These are phyloP conservation scores for Seiridium cupressi DNA, from an alignment of 2,329 filamentous ascomycete species.

Conservation along the genomic window DNA sequence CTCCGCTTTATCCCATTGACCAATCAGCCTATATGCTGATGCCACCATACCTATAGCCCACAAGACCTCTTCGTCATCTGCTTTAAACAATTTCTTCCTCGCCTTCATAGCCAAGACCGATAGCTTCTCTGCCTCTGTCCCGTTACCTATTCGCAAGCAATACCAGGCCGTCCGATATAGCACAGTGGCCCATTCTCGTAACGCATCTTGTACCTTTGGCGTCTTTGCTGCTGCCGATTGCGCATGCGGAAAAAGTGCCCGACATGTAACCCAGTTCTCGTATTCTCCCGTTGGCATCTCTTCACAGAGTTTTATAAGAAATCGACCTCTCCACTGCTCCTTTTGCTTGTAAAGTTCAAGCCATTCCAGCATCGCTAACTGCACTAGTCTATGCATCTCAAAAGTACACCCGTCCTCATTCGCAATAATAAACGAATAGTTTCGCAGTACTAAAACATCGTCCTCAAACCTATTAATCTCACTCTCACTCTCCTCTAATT, in stretches of 20 bases:
- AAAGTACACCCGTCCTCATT: slow-evolving; percentile 22
- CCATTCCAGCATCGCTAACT: slow-evolving; percentile 34
- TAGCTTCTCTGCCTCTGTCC: slow-evolving; percentile 4
- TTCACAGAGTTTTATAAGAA: slow-evolving; percentile 21
- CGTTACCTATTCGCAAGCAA: not conserved
- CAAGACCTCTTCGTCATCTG: not conserved
- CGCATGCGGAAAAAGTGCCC: not conserved
- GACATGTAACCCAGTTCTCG: slow-evolving; percentile 26
- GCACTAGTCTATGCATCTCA: slow-evolving; percentile 42
- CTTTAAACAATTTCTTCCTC: not conserved
- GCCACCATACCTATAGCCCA: not conserved
- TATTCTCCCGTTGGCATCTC: slow-evolving; percentile 25
- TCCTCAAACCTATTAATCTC: slow-evolving; percentile 22
- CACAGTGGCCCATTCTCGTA: slow-evolving; percentile 6
- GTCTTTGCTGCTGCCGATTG: not conserved
- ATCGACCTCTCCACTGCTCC: slow-evolving; percentile 28
- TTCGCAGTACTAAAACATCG: slow-evolving; percentile 30
- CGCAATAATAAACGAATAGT: slow-evolving; percentile 33
- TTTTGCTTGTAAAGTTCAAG: slow-evolving; percentile 21
- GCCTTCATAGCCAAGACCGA: not conserved
- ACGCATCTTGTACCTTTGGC: not conserved
- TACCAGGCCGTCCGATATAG: slow-evolving; percentile 5
- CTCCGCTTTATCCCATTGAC: not conserved
- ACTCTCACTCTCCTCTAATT: not conserved
- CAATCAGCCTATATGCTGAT: not conserved